Base-by-base conservation (phyloP, 1,284 basidiomycete genomes). In the Leccinum pallidistipes region DNA sequence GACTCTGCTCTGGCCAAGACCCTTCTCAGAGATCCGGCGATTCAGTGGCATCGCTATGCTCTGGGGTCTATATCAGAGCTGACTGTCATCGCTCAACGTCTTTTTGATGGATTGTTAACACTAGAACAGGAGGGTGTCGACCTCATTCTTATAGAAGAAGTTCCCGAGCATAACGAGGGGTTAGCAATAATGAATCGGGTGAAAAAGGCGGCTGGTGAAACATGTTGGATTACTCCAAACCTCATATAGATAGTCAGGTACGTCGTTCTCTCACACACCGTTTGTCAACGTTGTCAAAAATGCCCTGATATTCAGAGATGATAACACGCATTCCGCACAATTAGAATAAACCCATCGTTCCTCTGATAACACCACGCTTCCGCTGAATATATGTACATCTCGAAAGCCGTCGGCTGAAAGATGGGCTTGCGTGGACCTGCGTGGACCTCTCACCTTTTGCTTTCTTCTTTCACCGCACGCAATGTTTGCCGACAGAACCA, bases 141-240 rank as follows among this genome's bases (percentile, higher is more conserved):
- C 68, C 70, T 88, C 32, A 98, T 99, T 67, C 74, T 98, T 14
- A 85, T 97, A 56, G 96, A 99, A 76, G 94, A 90, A 62, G 83
- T 98, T 18, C 76, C 81, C 38, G 94, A 98, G 73, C 83, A 84
- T 21, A 85, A 87, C 31, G 90, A 98, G 66, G 97, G 97, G 0
- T 76, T 98, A 53, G 97, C 97, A 1, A 87, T 99, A 29, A 98
- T 98, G 96, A 98, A 99, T 73, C 83, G 97, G n/a, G 86, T 96
- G n/a, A 86, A 85, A 63, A 99, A 99, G 75, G 97, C 97, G 1
- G 95, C 95, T 3, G 86, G 88, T 4, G 85, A 86, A 65, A 76
- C 78, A 56, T 73, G 76, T 65, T 86, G 84, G 83, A 74, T 88
- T 45, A 55, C 60, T 68, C 65, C 62, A 14, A 16, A 56, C 47